phyloP scores from a whole-genome alignment of 2,329 filamentous ascomycete species.

The Cladosporium sp. region DNA sequence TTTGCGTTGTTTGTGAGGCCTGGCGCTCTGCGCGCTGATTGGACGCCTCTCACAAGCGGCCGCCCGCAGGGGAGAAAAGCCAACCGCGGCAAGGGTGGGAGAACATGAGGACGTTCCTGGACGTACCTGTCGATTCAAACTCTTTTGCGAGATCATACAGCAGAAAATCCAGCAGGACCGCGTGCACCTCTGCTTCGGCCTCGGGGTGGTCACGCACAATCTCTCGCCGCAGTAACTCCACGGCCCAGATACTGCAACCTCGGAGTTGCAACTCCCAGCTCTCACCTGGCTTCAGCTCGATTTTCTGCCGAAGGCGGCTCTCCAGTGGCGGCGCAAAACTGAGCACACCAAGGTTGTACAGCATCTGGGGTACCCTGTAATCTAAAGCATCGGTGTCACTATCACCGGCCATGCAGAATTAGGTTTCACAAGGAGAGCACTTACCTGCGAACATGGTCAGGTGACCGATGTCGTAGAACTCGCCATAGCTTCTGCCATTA shows the following conservation, averaged over 20 bases:
- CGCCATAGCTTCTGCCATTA: constrained; percentile 71
- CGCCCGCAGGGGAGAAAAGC: constrained; percentile 1
- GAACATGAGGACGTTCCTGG: background rate
- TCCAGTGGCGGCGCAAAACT: constrained; percentile 79
- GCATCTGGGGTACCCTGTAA: constrained; percentile 92
- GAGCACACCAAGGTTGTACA: constrained; percentile 77
- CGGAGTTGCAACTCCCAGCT: constrained; percentile 83
- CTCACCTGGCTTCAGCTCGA: constrained; percentile 66
- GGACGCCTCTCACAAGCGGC: constrained; percentile 1
- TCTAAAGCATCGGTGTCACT: constrained; percentile 46
- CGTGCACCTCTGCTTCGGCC: constrained; percentile 59
- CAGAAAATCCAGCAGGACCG: constrained; percentile 95
- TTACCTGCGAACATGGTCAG: constrained; percentile 91
- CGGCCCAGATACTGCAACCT: constrained; percentile 93
- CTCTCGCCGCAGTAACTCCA: constrained; percentile 80
- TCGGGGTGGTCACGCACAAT: constrained; percentile 71
- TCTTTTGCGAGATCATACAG: constrained; percentile 93
- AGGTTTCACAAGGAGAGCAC: constrained; percentile 12
- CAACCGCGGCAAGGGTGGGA: background rate
- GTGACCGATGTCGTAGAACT: constrained; percentile 86
- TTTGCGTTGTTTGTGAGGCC: constrained; percentile 6
- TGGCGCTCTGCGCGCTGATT: background rate
- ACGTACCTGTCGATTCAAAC: constrained; percentile 54
- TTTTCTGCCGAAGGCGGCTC: constrained; percentile 60
- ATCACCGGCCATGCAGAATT: constrained; percentile 6